phyloP scores from a whole-genome alignment of 2,329 filamentous ascomycete genomes.

The Geoglossum cookeanum region DNA sequence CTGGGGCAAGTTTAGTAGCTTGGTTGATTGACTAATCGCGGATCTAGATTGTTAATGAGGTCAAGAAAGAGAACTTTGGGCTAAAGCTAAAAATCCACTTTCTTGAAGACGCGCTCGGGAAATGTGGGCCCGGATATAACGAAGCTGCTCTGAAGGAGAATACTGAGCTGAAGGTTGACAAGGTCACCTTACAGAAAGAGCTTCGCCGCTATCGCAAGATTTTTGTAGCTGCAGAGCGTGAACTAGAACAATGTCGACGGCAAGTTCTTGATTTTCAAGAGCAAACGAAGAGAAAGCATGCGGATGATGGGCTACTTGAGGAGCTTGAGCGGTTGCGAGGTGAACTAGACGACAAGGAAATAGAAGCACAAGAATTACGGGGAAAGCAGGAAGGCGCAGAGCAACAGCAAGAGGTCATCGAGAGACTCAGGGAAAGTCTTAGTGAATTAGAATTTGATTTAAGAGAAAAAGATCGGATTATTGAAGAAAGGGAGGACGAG shows the following conservation, averaged over 20 bases:
- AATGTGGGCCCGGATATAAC: constrained; percentile 76
- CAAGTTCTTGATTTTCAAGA: constrained; percentile 72
- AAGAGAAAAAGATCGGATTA: constrained; percentile 52
- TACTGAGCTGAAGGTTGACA: constrained; percentile 85
- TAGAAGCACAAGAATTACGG: constrained; percentile 40
- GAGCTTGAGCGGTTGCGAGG: constrained; percentile 34
- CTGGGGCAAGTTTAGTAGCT: constrained; percentile 5
- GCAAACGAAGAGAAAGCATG: constrained; percentile 56
- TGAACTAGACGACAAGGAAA: constrained; percentile 30
- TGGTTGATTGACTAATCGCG: constrained; percentile 16
- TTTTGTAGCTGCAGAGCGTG: constrained; percentile 61
- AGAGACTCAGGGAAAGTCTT: constrained; percentile 31
- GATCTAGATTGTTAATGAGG: constrained; percentile 53
- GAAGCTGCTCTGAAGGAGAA: constrained; percentile 84
- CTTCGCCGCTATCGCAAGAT: constrained; percentile 73
- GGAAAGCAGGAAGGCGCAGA: constrained; percentile 37
- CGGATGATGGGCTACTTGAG: constrained; percentile 48
- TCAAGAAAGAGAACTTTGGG: constrained; percentile 96
- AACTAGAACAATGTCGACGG: constrained; percentile 65
- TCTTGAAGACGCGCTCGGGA: constrained; percentile 73
- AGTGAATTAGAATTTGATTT: constrained; percentile 58
- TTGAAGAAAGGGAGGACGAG: constrained; percentile 59
- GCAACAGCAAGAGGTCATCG: constrained; percentile 37
- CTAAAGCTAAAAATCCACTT: constrained; percentile 96
- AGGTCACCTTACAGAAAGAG: constrained; percentile 75